Evolutionary conservation across 495 filamentous ascomycete species (phyloP), one percentile per base, ranked within the genome.

Genomic region (Pseudomonodictys pantanalensis): DNA sequence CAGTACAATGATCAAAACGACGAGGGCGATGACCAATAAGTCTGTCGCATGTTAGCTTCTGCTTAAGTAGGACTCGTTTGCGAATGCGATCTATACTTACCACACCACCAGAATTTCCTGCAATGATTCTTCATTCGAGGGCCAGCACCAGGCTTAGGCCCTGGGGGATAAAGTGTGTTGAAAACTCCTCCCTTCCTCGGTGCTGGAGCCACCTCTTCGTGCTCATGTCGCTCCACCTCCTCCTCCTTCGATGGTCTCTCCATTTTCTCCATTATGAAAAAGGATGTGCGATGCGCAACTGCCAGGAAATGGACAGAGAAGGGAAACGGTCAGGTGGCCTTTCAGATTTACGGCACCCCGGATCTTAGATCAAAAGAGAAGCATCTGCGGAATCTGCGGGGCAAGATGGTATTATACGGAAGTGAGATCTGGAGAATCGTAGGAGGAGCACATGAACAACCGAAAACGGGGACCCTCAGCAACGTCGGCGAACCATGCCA

Each of bases 101-200:
- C 63, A 77, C 58, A 71, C 89, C 87, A 92, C 88, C 88, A 92
- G 64, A 82, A 90, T 62, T 76, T 77, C 69, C 75, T 79, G 52
- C 72, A 79, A 56, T 83, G 78, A 12, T 73, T 72, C 29, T 61
- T 75, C 20, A 77, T 51, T n/a, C 73, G 68, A 24, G 68, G 30
- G 7, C 70, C 69, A 47, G 76, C 74, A 52, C 72, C 68, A 42
- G 58, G 75, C 52, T 70, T 75, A 23, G 56, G 41, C 18, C 64
- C 63, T 24, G 62, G 62, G 12, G 62, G 62, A 44, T 60, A 65
- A 23, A 65, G 38, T 3, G 65, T 56, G 42, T 62, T 58, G 32
- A 64, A 51, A 2, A 68, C 18, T 1, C 58, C 64, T 24, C 61
- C 35, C 46, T 62, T 66, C 47, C 42, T 62, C 5, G 47, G 58